A percentile compares a stretch with the other conserved stretches of the same genome.
These are phyloP conservation scores for Violaceomyces palustris DNA, from an alignment of 1,284 basidiomycete genomes.

Conservation along the genomic window DNA sequence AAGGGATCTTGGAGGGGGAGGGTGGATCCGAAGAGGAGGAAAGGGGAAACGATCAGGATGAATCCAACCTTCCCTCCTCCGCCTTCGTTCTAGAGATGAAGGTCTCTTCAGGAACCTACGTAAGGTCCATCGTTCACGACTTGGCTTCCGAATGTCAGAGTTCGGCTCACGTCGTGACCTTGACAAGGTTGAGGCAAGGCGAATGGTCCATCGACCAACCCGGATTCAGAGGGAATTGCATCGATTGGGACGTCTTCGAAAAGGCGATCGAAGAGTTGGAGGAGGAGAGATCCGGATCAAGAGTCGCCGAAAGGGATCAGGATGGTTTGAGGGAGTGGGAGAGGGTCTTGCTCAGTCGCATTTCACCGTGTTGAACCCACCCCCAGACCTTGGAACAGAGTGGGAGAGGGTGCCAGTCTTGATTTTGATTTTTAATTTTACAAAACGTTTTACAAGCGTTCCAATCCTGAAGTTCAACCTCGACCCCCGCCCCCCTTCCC, in stretches of 20 bases:
- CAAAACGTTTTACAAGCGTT: no score
- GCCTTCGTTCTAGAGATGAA: conserved; percentile 48
- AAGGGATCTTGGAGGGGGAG: no score
- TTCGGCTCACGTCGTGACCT: conserved; percentile 48
- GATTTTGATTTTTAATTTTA: no score
- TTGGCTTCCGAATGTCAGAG: conserved; percentile 35
- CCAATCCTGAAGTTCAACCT: no score
- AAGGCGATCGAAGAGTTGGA: no score
- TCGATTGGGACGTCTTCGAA: conserved; percentile 45
- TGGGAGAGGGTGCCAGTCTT: no score
- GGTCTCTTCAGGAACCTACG: conserved; percentile 50
- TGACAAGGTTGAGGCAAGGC: conserved; percentile 47
- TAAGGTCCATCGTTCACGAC: conserved; percentile 51
- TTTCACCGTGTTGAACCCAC: no score
- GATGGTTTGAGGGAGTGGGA: conserved; percentile 38
- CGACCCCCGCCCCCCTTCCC: no score
- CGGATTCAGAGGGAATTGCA: conserved; percentile 34
- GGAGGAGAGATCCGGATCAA: no score
- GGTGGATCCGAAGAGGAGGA: background rate
- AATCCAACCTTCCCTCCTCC: conserved; percentile 14
- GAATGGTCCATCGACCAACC: conserved; percentile 31
- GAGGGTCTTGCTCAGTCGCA: conserved; percentile 23
- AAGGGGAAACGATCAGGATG: no score
- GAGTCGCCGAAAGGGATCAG: conserved; percentile 30
- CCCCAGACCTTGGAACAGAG: no score